Base-by-base conservation (phyloP, 1,284 basidiomycete species). In the Cryptococcus depauperatus region DNA sequence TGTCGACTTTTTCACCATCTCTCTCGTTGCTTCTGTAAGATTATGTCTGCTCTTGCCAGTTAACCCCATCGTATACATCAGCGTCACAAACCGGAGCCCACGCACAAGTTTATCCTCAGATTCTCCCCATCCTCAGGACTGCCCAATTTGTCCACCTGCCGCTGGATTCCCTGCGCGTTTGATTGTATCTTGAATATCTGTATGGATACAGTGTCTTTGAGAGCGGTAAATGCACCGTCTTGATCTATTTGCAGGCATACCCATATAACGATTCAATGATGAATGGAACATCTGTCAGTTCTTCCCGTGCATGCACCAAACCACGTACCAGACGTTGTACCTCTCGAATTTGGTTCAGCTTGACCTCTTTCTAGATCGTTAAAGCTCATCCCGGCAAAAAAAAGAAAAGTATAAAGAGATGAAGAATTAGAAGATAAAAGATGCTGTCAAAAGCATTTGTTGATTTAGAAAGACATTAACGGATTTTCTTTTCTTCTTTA, bases 121-220 rank as follows among this genome's bases (percentile, higher is more conserved):
- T 35, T 75, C 68, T 22, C 80, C 75, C 48, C 85, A 64, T 95
- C 91, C 58, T 81, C 80, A 19, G 73, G 73, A 0, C 83, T 86
- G 4, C 90, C 90, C 3, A 96, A 77, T 67, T 93, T 85, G 61
- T 95, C 87, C 10, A 98, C 85, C 19, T 93, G 77, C 66, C 89
- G 88, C 62, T 90, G 74, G 43, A 99, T 93, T 11, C 87, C 92
- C 59, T 92, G 85, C 5, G 97, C 90, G 71, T 98, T 99, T 50
- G 86, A 81, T 63, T 95, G 93, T 75, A 98, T 90, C 78, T 97
- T 96, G 82, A 98, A 97, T 50, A 96, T 85, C 68, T 97, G 93
- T 14, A 97, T 77, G 1, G 89, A 88, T 41, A 98, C 76, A 16
- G 85, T 84, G 22, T 83, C 83, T 61, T 95, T 88, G 16, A 96